Base-by-base conservation (phyloP, 192 early-diverging fungal species). In the Coemansia sp. region DNA sequence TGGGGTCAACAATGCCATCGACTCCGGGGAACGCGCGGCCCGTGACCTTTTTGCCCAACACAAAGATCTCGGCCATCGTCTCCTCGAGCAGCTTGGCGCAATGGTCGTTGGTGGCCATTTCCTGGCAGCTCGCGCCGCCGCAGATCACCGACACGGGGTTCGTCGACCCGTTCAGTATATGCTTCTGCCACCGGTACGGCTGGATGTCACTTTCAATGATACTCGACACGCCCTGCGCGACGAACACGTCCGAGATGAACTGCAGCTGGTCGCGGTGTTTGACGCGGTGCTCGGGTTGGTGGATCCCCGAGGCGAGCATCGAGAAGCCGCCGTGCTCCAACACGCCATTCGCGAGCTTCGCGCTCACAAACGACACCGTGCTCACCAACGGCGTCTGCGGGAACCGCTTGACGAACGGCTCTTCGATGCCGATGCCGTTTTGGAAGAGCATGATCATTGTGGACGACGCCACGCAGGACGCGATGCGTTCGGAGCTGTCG, bases 121-220 rank as follows among this genome's bases (percentile, higher is more conserved):
- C 65, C 55, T 73, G 70, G 66, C 69, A 71, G 33, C 71, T 73
- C 11, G 62, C 56, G 0, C 71, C 71, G 31, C 60, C 62, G 51
- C 65, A 73, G 24, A 79, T 63, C 1, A 79, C 76, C 9, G 76
- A 79, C 0, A 80, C 71, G 2, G 77, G 77, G 52, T 80, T 80
- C 0, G 71, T 73, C 3, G 66, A 68, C 2, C 71, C 77, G 16
- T 80, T 80, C 23, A 73, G 52, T 10, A 80, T 70, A 12, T 80
- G 77, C 19, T 80, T 80, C 47, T 73, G 77, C 77, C 77, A 80
- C 21, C 77, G 57, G 33, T 73, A 80, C 32, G 66, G 71, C 77
- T 80, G 77, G 22, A 80, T 73, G 31, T 80, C 71, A 0, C 42
- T 6, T 33, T 72, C 67, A n/a, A 73, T 42, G n/a, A 73, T 58